Base-by-base conservation (phyloP, 108 stramenopile species). In the Nannochloropsis oceanica region DNA sequence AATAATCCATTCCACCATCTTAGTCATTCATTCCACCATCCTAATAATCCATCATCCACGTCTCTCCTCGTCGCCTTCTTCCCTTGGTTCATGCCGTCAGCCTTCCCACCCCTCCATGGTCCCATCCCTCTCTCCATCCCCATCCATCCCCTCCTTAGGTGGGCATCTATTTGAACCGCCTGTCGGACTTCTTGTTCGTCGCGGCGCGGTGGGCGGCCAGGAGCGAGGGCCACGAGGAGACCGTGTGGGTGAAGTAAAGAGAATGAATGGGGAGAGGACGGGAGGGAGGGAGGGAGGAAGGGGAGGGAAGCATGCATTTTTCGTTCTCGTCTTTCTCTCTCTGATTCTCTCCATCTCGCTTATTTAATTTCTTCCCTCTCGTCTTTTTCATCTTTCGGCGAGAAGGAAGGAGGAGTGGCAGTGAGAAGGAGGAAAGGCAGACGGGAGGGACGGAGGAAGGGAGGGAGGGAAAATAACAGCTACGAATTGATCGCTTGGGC, bases 101-200 rank as follows among this genome's bases (percentile, higher is more conserved):
- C 22, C 22, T n/a, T 73, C 22, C 7, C 59, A 18, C 2, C 59
- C n/a, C 59, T 18, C 59, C n/a, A 73, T n/a, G 5, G 22, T n/a
- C n/a, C 59, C 59, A 22, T 7, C 59, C 59, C 22, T n/a, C 7
- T 0, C 8, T n/a, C 59, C 59, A 22, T n/a, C 59, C 59, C n/a
- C n/a, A n/a, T 73, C 59, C 59, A 2, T 73, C 59, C 59, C 59
- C n/a, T n/a, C 7, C 59, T 8, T n/a, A 73, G 59, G 59, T 73
- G 59, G 59, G 59, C 22, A 73, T 73, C n/a, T 73, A 73, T 7
- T 8, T 89, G 22, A 89, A 89, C 44, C 81, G 88, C 14, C 88
- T 89, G 14, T 85, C 84, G 81, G 88, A 89, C 20, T 85, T 89
- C 85, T 44, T 89, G 0, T 89, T 89, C 44, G 88, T 85, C 12